phyloP scores from a whole-genome alignment of 140 eudicot genomes.

The Cichorium intybus region DNA sequence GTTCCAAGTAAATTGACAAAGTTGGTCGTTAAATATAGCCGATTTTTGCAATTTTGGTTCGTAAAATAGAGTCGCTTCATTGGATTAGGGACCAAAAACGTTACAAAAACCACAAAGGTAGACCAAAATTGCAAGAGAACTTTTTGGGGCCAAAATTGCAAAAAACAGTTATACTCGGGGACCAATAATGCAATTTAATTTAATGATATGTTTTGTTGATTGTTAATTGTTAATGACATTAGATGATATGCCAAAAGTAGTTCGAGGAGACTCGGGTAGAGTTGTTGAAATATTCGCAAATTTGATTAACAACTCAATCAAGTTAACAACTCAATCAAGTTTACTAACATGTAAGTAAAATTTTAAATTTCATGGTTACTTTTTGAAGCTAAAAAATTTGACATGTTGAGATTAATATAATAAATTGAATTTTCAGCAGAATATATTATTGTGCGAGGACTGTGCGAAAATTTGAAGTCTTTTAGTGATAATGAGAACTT shows the following conservation, averaged over 20 bases:
- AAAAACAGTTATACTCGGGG: neutral
- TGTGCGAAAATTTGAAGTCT: constrained; percentile 63
- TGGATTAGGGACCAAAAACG: too few relatives aligned
- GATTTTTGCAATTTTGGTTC: too few relatives aligned
- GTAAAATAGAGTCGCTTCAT: too few relatives aligned
- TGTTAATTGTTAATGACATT: constrained; percentile 26
- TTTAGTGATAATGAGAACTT: constrained; percentile 27
- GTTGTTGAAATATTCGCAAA: constrained; percentile 89
- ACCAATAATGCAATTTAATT: neutral
- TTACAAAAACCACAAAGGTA: too few relatives aligned
- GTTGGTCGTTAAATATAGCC: too few relatives aligned
- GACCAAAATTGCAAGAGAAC: neutral
- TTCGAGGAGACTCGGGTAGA: constrained; percentile 88
- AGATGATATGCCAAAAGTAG: constrained; percentile 49
- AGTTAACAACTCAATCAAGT: too few relatives aligned
- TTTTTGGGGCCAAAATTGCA: neutral
- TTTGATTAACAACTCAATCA: constrained; percentile 90
- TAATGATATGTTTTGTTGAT: constrained; percentile 9
- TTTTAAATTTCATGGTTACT: too few relatives aligned
- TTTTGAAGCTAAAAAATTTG: neutral
- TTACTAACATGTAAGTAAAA: constrained; percentile 61
- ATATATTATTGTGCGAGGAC: constrained; percentile 71
- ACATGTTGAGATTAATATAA: constrained; percentile 9
- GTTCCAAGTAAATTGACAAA: too few relatives aligned
- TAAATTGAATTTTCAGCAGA: constrained; percentile 66